Conservation (phyloP, 1,284 basidiomycete genomes). For the Ganoderma sp. region DNA sequence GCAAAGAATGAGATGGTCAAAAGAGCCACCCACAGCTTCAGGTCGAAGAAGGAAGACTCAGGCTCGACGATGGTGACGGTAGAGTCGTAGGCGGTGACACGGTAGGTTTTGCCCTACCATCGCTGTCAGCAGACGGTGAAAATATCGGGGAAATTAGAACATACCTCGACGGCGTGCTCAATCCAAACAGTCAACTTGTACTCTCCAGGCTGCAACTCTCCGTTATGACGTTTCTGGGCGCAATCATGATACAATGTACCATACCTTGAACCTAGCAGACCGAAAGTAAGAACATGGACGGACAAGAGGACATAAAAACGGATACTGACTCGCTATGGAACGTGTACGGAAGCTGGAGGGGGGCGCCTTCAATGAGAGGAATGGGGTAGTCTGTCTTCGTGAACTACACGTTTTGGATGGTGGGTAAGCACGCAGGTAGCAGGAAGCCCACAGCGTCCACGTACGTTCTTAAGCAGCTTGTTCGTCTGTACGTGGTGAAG, state of each 20-base stretch:
- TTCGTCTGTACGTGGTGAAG: slow-evolving; percentile 73
- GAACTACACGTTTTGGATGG: slow-evolving; percentile 49
- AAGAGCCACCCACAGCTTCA: slow-evolving; percentile 68
- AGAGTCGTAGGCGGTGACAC: slow-evolving; percentile 77
- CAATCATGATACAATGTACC: neutral
- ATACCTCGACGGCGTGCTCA: slow-evolving; percentile 70
- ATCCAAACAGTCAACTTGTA: slow-evolving; percentile 81
- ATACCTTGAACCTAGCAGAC: slow-evolving; percentile 64
- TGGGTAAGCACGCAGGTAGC: slow-evolving; percentile 12
- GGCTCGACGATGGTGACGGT: slow-evolving; percentile 86
- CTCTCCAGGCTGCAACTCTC: slow-evolving; percentile 67
- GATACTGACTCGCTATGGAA: slow-evolving; percentile 84
- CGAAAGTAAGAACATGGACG: neutral
- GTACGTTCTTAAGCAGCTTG: slow-evolving; percentile 75
- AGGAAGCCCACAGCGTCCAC: slow-evolving; percentile 33
- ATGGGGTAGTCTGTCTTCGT: slow-evolving; percentile 67
- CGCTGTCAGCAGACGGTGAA: slow-evolving; percentile 2
- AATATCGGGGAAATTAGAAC: slow-evolving; percentile 35
- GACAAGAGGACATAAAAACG: slow-evolving; percentile 14
- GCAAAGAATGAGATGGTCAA: too few relatives aligned
- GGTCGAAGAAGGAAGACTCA: slow-evolving; percentile 78
- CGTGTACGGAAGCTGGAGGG: slow-evolving; percentile 74
- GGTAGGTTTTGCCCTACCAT: slow-evolving; percentile 59
- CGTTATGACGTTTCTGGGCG: neutral
- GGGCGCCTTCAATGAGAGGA: slow-evolving; percentile 65